A percentile compares a stretch with the other conserved stretches of the same genome.
These are phyloP conservation scores for Choricystis sp. DNA, from an alignment of 139 green algal genomes.

Conservation along the genomic window DNA sequence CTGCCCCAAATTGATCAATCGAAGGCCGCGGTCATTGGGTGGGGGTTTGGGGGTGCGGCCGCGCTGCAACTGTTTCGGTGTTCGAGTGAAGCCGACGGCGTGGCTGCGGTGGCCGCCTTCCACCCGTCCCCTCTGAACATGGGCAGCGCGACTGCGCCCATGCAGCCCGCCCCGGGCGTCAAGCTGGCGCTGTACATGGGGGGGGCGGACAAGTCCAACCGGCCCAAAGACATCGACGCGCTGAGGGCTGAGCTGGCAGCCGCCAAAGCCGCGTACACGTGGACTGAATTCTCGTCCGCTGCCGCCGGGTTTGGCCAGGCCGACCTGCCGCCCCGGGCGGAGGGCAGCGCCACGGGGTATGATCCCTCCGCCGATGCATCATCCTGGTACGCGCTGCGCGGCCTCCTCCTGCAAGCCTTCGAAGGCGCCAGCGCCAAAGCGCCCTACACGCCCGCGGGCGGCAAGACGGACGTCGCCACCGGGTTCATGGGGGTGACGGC, in stretches of 20 bases:
- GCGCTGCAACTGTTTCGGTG: background rate
- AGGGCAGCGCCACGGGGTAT: background rate
- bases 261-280: background rate
- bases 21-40: background rate
- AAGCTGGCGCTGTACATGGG: background rate
- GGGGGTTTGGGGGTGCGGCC: background rate
- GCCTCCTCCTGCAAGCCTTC: background rate
- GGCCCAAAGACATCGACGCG: background rate
- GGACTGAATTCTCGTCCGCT: background rate
- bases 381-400: background rate
- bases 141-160: background rate
- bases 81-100: background rate
- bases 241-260: background rate
- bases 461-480: background rate
- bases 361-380: background rate
- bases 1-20: background rate
- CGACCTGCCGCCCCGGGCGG: background rate
- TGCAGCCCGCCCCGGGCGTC: background rate
- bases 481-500: too few species aligned
- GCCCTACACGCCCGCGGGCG: background rate
- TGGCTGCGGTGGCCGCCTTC: background rate
- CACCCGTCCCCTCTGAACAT: background rate
- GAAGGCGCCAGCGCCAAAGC: too few species aligned
- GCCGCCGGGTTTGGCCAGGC: background rate
- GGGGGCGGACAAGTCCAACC: background rate